Base-by-base conservation (phyloP, 345 rosid genomes). In the Punica granatum region DNA sequence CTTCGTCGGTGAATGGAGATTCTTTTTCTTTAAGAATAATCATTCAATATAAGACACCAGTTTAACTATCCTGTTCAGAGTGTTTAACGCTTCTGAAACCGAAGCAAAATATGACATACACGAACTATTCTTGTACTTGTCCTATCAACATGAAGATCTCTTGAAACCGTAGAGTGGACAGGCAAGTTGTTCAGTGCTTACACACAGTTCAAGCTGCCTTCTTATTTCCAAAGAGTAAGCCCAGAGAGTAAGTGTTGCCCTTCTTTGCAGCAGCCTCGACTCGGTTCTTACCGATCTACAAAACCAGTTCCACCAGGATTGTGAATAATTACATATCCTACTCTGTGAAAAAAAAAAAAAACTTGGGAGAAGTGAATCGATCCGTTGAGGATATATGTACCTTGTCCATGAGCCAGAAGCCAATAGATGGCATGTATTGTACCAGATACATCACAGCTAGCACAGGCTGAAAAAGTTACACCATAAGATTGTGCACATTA, bases 351-450 rank as follows among this genome's bases (percentile, higher is more conserved):
- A 56, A 56, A 30, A 26, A 25, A 26, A 56, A 13, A 1, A 1
- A 6, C 18, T 56, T 12, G 19, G 34, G 16, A 56, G 1, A 30
- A 56, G 61, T 28, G 61, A 30, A 56, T 56, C 11, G 34, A 56
- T 11, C 6, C 14, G 33, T 26, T 58, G 62, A 70, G 71, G 54
- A 33, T 33, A 7, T 33, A 34, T 3, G 70, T 86, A 92, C 96
- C 96, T 86, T 89, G 84, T 93, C 98, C 94, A 93, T 93, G 60
- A 93, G 86, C 96, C 96, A 90, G 72, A 81, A 85, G 75, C 97
- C 98, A 49, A 90, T 63, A 28, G 78, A 80, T 39, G 96, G 97
- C 87, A 90, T 81, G 84, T 89, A 87, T 68, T 93, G 98, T 75
- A 93, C 90, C 65, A 90, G 75, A 79, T 90, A 93, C 94, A 90